A percentile compares a stretch with the other conserved stretches of the same genome.
Evolutionary conservation across 345 rosid species (phyloP).

Genomic region (Litchi chinensis): DNA sequence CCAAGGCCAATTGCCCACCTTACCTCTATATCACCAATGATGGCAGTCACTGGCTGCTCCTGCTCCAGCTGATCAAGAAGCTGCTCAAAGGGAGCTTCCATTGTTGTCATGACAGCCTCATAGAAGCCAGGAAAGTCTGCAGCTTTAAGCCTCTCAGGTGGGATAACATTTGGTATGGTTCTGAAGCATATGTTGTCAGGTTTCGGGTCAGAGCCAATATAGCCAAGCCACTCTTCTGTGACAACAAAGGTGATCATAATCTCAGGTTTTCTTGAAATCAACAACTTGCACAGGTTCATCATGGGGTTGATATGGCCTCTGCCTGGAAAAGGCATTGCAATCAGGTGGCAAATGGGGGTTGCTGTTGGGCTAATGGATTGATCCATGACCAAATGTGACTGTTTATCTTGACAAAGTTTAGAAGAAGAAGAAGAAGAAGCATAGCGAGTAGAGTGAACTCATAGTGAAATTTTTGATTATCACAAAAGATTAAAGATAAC

Average conservation of each 20-base stretch:
- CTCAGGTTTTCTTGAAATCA: slow-evolving; percentile 24
- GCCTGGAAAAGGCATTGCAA: slow-evolving; percentile 46
- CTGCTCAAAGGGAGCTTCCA: slow-evolving; percentile 41
- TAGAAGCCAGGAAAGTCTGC: slow-evolving; percentile 30
- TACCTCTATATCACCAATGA: slow-evolving; percentile 42
- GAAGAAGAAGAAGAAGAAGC: background rate
- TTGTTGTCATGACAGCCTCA: slow-evolving; percentile 37
- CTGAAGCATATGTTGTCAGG: slow-evolving; percentile 21
- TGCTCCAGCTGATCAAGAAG: slow-evolving; percentile 44
- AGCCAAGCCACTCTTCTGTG: slow-evolving; percentile 46
- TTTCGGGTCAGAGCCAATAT: slow-evolving; percentile 22
- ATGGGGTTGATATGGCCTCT: slow-evolving; percentile 48
- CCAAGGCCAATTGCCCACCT: slow-evolving; percentile 37
- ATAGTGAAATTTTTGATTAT: background rate
- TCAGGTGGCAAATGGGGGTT: slow-evolving; percentile 23
- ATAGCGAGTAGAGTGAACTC: background rate
- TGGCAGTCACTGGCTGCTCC: slow-evolving; percentile 24
- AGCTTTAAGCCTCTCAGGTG: slow-evolving; percentile 28
- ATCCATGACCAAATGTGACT: slow-evolving; percentile 16
- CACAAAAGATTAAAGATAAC: no score
- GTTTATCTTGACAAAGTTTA: background rate
- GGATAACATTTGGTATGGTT: slow-evolving; percentile 36
- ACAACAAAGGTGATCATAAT: slow-evolving; percentile 33
- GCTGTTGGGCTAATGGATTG: background rate
- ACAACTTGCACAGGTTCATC: slow-evolving; percentile 43